A percentile compares a stretch with the other conserved stretches of the same genome.
Conservation (phyloP, 257 asterid species). For the Verbascum thapsus region DNA sequence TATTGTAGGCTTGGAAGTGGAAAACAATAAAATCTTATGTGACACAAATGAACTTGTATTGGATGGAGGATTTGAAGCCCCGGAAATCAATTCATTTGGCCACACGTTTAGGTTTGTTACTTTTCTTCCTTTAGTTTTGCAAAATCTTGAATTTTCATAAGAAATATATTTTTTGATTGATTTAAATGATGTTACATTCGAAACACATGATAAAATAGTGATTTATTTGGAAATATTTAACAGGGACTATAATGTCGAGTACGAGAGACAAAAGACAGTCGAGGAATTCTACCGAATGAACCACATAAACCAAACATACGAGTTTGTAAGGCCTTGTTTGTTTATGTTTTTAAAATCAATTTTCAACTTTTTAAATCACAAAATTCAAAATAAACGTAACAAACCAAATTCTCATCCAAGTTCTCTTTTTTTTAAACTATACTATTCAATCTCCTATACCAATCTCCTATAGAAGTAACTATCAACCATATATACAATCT, state of each 20-base stretch:
- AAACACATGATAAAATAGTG: not conserved
- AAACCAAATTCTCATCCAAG: too few species aligned
- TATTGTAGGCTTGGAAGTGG: constrained; percentile 39
- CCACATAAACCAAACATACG: constrained; percentile 60
- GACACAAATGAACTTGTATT: constrained; percentile 46
- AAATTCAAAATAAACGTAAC: too few species aligned
- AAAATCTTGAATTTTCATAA: too few species aligned
- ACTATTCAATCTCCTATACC: too few species aligned
- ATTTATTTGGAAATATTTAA: not conserved
- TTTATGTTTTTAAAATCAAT: too few species aligned
- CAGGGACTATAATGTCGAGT: constrained; percentile 61
- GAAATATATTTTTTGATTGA: too few species aligned
- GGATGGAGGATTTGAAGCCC: constrained; percentile 58
- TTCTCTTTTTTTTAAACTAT: too few species aligned
- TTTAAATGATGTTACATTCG: too few species aligned
- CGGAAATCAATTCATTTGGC: constrained; percentile 67
- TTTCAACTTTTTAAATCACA: too few species aligned
- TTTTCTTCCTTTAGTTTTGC: too few species aligned
- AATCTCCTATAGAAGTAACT: too few species aligned
- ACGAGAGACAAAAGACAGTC: constrained; percentile 53
- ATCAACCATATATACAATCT: too few species aligned
- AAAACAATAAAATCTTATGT: constrained; percentile 31
- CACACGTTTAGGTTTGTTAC: constrained; percentile 51
- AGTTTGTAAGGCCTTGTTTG: constrained; percentile 52
- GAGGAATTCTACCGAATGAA: constrained; percentile 62